phyloP scores from a whole-genome alignment of 2,329 filamentous ascomycete genomes.

The Zasmidium cellare region DNA sequence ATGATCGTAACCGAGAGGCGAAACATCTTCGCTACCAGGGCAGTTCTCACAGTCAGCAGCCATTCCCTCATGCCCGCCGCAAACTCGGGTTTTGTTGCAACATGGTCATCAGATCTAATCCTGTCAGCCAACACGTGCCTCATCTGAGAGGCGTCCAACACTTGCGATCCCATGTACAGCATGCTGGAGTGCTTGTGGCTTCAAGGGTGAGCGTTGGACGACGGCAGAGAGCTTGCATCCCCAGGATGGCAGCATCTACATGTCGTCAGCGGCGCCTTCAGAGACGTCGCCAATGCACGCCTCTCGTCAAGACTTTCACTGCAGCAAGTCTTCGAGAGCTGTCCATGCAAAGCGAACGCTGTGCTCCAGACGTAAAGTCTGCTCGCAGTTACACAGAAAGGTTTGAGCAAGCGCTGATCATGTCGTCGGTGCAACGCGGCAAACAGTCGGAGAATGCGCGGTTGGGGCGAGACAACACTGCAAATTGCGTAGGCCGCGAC shows the following conservation, averaged over 20 bases:
- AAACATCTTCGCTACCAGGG: neutral
- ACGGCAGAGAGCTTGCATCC: too few species aligned
- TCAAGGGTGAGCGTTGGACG: neutral
- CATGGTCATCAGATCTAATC: neutral
- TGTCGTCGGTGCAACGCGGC: neutral
- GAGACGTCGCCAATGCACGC: neutral
- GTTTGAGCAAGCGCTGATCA: neutral
- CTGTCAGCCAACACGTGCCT: neutral
- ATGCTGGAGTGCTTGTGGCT: neutral
- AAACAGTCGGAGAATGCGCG: neutral
- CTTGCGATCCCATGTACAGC: neutral
- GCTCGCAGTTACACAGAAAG: neutral
- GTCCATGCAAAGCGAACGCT: neutral
- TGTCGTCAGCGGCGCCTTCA: neutral
- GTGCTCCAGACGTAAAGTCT: neutral
- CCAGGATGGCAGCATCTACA: neutral
- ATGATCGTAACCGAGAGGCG: neutral
- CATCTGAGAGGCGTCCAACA: neutral
- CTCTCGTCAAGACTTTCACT: neutral
- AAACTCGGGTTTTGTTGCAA: neutral
- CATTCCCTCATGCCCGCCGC: neutral
- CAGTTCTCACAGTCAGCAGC: neutral
- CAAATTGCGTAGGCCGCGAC: neutral
- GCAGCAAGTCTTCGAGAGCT: neutral
- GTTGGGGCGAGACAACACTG: neutral